A percentile compares a stretch with the other conserved stretches of the same genome.
Conservation (phyloP, 2,329 filamentous ascomycete genomes). For the Monosporascus cannonballus region DNA sequence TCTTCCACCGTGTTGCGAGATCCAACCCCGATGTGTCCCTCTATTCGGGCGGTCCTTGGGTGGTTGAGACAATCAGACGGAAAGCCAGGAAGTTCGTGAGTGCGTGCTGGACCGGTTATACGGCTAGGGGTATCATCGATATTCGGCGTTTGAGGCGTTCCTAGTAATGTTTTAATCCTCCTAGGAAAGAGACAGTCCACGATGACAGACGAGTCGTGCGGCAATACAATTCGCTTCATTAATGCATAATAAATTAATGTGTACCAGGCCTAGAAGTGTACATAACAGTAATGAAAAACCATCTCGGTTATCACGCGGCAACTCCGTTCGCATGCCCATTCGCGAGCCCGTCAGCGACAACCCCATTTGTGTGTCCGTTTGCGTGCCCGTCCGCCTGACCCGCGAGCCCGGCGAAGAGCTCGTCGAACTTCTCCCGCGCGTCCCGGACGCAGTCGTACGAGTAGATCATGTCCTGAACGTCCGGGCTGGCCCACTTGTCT, state of each 20-base stretch:
- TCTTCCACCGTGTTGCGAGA: too few species aligned
- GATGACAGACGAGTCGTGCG: too few species aligned
- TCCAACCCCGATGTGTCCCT: too few species aligned
- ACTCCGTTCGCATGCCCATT: slow-evolving; percentile 3
- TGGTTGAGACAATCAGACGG: too few species aligned
- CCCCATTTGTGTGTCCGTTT: slow-evolving; percentile 7
- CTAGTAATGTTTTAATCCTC: too few species aligned
- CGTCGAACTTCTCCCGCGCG: slow-evolving; percentile 45
- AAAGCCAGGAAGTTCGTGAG: too few species aligned
- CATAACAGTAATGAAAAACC: slow-evolving; percentile 4
- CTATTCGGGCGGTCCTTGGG: too few species aligned
- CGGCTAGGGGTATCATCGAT: too few species aligned
- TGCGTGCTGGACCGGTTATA: too few species aligned
- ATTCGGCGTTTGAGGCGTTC: too few species aligned
- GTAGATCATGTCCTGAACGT: slow-evolving; percentile 63
- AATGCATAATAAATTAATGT: not conserved
- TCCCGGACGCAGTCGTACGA: slow-evolving; percentile 55
- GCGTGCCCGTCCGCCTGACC: slow-evolving; percentile 5
- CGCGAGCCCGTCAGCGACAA: not conserved
- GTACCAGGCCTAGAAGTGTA: not conserved
- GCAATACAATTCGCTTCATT: too few species aligned
- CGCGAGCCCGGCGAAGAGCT: slow-evolving; percentile 32
- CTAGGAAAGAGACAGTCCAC: too few species aligned
- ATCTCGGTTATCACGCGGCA: slow-evolving; percentile 5
- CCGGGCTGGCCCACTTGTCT: slow-evolving; percentile 66